These are phyloP conservation scores for Cubamyces sp. DNA, from an alignment of 768 basidiomycete genomes.

Conservation along the genomic window DNA sequence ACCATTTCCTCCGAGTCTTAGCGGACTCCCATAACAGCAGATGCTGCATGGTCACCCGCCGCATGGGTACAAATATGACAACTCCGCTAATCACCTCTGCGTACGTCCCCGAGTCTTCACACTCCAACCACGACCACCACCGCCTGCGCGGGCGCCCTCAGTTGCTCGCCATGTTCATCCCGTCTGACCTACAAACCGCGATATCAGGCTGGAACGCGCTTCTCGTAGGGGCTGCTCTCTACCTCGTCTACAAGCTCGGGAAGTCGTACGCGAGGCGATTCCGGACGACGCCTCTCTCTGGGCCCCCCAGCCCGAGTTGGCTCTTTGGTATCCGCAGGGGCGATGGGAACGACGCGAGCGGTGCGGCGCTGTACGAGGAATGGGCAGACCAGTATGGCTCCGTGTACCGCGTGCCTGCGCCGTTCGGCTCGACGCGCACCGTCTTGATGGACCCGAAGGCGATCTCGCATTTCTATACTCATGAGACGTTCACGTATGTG, in stretches of 20 bases:
- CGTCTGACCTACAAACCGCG: constrained; percentile 1
- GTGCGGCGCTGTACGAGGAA: constrained; percentile 43
- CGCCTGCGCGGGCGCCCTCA: neutral
- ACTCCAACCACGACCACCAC: neutral
- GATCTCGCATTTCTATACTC: constrained; percentile 51
- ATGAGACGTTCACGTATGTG: constrained; percentile 53
- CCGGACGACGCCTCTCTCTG: constrained; percentile 42
- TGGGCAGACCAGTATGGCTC: constrained; percentile 55
- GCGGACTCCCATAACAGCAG: too few species aligned
- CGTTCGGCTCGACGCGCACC: constrained; percentile 24
- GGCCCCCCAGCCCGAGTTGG: constrained; percentile 46
- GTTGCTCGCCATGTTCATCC: neutral
- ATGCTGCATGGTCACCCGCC: too few species aligned
- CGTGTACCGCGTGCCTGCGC: constrained; percentile 45
- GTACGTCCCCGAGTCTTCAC: neutral
- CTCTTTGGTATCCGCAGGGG: constrained; percentile 45
- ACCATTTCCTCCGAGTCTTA: too few species aligned
- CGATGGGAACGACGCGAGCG: constrained; percentile 36
- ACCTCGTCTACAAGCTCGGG: constrained; percentile 26
- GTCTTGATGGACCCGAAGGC: constrained; percentile 45
- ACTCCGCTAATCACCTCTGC: neutral
- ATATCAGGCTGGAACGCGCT: constrained; percentile 8
- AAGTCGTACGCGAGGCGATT: constrained; percentile 24
- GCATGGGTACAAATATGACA: neutral
- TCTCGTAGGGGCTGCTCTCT: constrained; percentile 13